These are phyloP conservation scores for Candida adriatica DNA, from an alignment of 805 yeast genomes.

Conservation along the genomic window DNA sequence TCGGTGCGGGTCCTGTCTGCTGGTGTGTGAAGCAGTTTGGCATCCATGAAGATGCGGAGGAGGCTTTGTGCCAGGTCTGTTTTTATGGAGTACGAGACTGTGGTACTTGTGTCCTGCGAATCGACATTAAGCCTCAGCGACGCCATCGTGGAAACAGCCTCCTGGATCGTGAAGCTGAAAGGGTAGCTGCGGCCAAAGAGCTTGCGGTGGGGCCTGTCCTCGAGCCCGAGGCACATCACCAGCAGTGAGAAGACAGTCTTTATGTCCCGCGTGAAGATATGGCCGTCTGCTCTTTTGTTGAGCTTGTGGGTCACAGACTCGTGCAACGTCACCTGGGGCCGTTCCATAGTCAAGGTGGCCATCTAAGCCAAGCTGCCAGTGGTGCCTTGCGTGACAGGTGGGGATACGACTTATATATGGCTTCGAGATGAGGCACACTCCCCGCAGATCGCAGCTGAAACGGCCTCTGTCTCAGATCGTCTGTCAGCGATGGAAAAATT, in stretches of 20 bases:
- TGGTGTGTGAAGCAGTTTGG: slow-evolving; percentile 68
- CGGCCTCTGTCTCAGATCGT: too few relatives aligned
- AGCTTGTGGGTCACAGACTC: slow-evolving; percentile 39
- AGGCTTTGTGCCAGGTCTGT: slow-evolving; percentile 41
- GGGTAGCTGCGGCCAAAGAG: slow-evolving; percentile 34
- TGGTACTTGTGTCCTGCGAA: slow-evolving; percentile 42
- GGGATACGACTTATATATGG: too few relatives aligned
- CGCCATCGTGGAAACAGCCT: slow-evolving; percentile 48
- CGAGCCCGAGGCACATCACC: slow-evolving; percentile 34
- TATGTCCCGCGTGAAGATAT: slow-evolving; percentile 48
- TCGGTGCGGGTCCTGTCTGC: slow-evolving; percentile 56
- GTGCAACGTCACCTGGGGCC: slow-evolving; percentile 29
- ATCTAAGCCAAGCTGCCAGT: too few relatives aligned
- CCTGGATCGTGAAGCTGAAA: slow-evolving; percentile 43
- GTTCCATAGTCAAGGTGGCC: too few relatives aligned
- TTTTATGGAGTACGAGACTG: slow-evolving; percentile 48
- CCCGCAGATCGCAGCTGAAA: too few relatives aligned
- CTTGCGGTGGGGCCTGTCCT: slow-evolving; percentile 24
- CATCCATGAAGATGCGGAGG: slow-evolving; percentile 46
- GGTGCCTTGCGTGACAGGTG: too few relatives aligned
- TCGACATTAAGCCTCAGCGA: slow-evolving; percentile 41
- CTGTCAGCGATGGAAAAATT: too few relatives aligned
- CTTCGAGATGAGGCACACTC: too few relatives aligned
- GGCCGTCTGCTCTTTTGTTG: slow-evolving; percentile 45
- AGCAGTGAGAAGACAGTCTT: slow-evolving; percentile 54